phyloP scores from a whole-genome alignment of 2,329 filamentous ascomycete genomes.

The Aspergillus sergii region DNA sequence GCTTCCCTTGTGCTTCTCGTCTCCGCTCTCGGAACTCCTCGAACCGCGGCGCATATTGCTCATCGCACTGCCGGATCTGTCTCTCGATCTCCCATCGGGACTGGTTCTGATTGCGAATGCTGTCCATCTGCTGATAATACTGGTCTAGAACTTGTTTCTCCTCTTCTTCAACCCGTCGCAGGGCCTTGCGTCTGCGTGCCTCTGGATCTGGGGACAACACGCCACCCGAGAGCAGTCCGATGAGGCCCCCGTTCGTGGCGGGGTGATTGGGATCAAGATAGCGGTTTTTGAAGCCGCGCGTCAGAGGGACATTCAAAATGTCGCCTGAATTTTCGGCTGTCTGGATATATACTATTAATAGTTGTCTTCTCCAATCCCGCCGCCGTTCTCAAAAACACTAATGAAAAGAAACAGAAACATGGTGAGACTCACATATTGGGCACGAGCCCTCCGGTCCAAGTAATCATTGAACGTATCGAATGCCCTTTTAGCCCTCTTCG shows the following conservation, averaged over 20 bases:
- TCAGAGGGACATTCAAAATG: not conserved
- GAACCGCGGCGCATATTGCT: not conserved
- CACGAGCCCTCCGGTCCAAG: not conserved
- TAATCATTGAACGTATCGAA: not conserved
- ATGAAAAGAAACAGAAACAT: no score
- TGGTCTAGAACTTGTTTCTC: not conserved
- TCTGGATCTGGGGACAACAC: not conserved
- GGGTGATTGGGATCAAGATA: conserved; percentile 55
- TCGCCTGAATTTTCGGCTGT: not conserved
- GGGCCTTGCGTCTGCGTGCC: not conserved
- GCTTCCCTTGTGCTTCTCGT: not conserved
- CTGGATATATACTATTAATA: not conserved
- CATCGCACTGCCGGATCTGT: not conserved
- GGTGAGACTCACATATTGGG: not conserved
- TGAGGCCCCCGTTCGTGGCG: conserved; percentile 49
- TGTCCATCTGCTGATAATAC: not conserved
- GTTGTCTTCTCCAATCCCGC: no score
- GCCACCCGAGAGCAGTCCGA: conserved; percentile 51
- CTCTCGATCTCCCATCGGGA: not conserved
- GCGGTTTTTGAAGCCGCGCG: conserved; percentile 43
- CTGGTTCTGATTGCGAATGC: not conserved
- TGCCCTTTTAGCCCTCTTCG: not conserved
- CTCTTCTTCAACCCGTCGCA: not conserved
- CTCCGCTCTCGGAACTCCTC: not conserved
- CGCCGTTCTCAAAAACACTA: no score